Base-by-base conservation (phyloP, 2,329 filamentous ascomycete species). In the Nothomitra cinnamomea region DNA sequence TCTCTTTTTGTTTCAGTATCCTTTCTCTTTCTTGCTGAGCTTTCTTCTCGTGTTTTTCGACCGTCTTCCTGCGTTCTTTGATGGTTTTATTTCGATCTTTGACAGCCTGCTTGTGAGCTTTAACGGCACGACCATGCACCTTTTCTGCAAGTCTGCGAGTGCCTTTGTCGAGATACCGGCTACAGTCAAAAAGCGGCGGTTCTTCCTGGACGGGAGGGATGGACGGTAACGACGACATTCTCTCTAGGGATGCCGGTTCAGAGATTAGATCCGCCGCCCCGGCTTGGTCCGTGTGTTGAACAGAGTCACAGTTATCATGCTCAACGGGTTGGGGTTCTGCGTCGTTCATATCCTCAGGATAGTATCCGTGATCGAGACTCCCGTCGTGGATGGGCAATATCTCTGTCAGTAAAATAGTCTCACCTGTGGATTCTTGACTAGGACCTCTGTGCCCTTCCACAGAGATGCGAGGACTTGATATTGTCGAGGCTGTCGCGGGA, bases 131-230 rank as follows among this genome's bases (percentile, higher is more conserved):
- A 52, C 78, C 77, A 54, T 79, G 73, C 60, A 87, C 82, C 55
- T 82, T 84, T 60, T 86, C 80, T 1, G 80, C 82, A 41, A 79
- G 72, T 60, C 84, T 86, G 7, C 79, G 77, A 25, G 77, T 70
- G 5, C 79, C 76, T 60, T 82, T 82, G 65, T 86, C 79, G 1
- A 73, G 68, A 62, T 78, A 81, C 48, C 72, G 67, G 45, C 71
- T 69, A 1, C 81, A 64, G 58, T 87, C 74, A 1, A 82, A 75
- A 1, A 71, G 66, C 1, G 70, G 61, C 1, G 79, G 80, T 51
- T 75, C 70, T 3, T 68, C 57, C 1, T 83, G 83, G 2, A 74
- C 61, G 7, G 68, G 63, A 7, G 75, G 73, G 12, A 78, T 65
- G 1, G 71, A 15, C 1, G 19, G 21, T 25, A 48, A 48, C n/a